Base-by-base conservation (phyloP, 176 grass and related monocot species). In the Pontederia paniculata region DNA sequence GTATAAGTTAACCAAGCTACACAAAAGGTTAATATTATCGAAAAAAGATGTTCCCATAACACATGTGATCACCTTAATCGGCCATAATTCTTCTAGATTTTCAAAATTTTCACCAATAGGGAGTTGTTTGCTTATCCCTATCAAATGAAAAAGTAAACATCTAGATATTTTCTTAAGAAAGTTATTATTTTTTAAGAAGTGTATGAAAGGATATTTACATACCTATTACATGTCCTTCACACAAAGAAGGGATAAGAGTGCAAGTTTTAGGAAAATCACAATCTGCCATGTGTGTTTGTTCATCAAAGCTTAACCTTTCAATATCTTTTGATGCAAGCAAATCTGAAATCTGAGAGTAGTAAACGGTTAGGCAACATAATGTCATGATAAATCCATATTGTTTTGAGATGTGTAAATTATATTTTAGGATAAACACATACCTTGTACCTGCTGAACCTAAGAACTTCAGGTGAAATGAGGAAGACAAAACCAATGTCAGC, bases 141-240 rank as follows among this genome's bases (percentile, higher is more conserved):
- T 58, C 14, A 53, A 48, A 45, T 48, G 10, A 9, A 74, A 44
- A 55, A 44, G 70, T 47, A 6, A n/a, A n/a, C 51, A 55, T 44
- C n/a, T 63, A 22, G 16, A 59, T 44, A 50, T 61, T 42, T 37
- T 37, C 28, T 37, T 5, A 37, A 37, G 3, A 37, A 37, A 37
- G 5, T 37, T 48, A 60, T 16, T 23, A 16, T 21, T 8, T 58
- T 14, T 23, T 42, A 15, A n/a, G 16, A 52, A 44, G 16, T 61
- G 17, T n/a, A 66, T 48, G 13, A 67, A 66, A 21, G 60, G 81
- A 53, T 8, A 22, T 22, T 48, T 56, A 51, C 51, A 41, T 89
- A 89, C 89, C 89, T 67, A 77, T 67, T 66, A 83, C 74, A 83
- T 83, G 60, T 15, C 81, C 89, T 79, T 85, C 76, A 48, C 55